Conservation (phyloP, 768 basidiomycete genomes). For the Xerocomellus dryophilus region DNA sequence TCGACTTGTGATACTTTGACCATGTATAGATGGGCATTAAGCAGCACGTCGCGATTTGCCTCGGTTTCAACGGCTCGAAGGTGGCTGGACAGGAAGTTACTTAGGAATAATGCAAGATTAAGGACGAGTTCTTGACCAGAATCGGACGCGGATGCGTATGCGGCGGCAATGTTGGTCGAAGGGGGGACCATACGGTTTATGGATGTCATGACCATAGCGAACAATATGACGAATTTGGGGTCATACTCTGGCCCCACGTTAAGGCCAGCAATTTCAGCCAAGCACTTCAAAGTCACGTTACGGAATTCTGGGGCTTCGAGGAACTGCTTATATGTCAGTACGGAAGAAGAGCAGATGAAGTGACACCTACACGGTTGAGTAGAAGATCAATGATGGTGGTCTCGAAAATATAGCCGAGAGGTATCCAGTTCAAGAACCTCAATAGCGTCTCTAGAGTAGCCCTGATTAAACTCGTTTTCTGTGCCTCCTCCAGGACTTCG, state of each 20-base stretch:
- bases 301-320: conserved; percentile 96
- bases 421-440: conserved; percentile 98
- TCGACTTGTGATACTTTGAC: conserved; percentile 98
- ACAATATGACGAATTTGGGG: conserved; percentile 94
- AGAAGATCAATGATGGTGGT: conserved; percentile 95
- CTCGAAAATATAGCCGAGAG: conserved; percentile 97
- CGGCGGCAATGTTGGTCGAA: conserved; percentile 89
- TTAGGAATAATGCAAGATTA: conserved; percentile 95
- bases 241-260: conserved; percentile 97
- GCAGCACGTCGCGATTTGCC: conserved; percentile 82
- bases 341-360: conserved; percentile 8
- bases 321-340: conserved; percentile 55
- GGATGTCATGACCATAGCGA: conserved; percentile 98
- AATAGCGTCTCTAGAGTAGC: conserved; percentile 93
- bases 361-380: conserved; percentile 73
- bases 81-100: conserved; percentile 93
- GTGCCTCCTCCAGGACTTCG: conserved; percentile 95
- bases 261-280: conserved; percentile 93
- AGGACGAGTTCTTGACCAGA: conserved; percentile 95
- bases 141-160: conserved; percentile 86
- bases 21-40: conserved; percentile 97
- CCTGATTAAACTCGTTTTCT: conserved; percentile 90
- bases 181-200: conserved; percentile 97
- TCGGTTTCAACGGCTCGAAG: conserved; percentile 93
- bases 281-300: conserved; percentile 93